These are phyloP conservation scores for Litchi chinensis DNA, from an alignment of 345 rosid genomes.

Conservation along the genomic window DNA sequence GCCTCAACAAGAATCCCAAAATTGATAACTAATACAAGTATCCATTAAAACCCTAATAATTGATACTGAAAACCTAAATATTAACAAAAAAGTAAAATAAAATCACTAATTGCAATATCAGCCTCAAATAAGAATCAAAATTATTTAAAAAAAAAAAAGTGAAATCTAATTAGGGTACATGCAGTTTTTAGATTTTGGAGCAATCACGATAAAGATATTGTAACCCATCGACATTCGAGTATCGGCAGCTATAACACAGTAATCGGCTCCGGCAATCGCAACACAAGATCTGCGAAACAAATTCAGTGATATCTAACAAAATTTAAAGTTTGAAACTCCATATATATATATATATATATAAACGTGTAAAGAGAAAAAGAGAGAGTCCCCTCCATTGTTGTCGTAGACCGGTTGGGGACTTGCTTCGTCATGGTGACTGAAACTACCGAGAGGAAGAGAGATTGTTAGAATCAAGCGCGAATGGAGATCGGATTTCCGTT, in stretches of 20 bases:
- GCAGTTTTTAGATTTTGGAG: slow-evolving; percentile 77
- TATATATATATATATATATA: not conserved
- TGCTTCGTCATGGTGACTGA: slow-evolving; percentile 69
- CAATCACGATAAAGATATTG: too few species aligned
- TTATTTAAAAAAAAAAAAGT: too few species aligned
- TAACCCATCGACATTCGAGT: slow-evolving; percentile 94
- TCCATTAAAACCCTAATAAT: slow-evolving; percentile 13
- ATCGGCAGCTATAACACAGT: slow-evolving; percentile 94
- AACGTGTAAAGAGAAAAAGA: not conserved
- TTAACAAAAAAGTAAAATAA: not conserved
- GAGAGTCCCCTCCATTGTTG: slow-evolving; percentile 92
- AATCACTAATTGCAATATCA: not conserved
- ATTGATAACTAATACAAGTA: not conserved
- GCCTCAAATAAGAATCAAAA: not conserved
- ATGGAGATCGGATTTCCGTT: not conserved
- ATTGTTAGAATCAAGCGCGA: slow-evolving; percentile 5
- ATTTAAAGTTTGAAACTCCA: not conserved
- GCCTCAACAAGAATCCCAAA: not conserved
- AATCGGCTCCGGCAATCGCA: slow-evolving; percentile 92
- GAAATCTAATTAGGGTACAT: too few species aligned
- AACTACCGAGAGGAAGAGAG: not conserved
- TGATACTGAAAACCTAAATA: not conserved
- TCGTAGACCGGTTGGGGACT: slow-evolving; percentile 81
- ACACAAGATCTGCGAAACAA: slow-evolving; percentile 67
- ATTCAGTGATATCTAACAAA: not conserved